Percentiles rank a stretch among this genome's conserved stretches.
phyloP scores from a whole-genome alignment of 108 stramenopile genomes.

The Cyclotella sp. region DNA sequence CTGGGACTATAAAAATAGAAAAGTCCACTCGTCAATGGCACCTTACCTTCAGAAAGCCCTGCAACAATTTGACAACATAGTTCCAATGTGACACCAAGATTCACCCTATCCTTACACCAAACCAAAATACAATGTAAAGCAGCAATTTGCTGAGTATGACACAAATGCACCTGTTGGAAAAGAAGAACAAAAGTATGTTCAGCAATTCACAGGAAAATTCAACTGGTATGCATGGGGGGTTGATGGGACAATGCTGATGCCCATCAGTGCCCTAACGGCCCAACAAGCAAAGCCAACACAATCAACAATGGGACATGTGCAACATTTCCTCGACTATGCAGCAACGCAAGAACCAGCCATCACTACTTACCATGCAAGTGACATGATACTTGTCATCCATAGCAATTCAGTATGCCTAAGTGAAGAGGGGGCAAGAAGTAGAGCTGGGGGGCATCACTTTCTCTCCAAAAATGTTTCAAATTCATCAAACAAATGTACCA shows the following conservation, averaged over 20 bases:
- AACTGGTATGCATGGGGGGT: slow-evolving; percentile 44
- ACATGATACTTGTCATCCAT: no score
- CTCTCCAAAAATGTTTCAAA: slow-evolving; percentile 9
- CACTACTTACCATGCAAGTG: no score
- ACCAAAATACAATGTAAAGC: slow-evolving; percentile 50
- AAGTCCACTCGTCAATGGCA: no score
- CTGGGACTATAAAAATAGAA: no score
- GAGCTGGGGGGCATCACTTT: no score
- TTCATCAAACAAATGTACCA: slow-evolving; percentile 33
- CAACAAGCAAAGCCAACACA: slow-evolving; percentile 24
- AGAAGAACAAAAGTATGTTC: no score
- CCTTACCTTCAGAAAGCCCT: no score
- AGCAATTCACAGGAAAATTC: slow-evolving; percentile 47
- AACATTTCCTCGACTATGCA: no score
- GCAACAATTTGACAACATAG: no score
- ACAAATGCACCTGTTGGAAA: slow-evolving; percentile 30
- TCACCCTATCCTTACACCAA: slow-evolving; percentile 33
- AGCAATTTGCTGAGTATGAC: slow-evolving; percentile 36
- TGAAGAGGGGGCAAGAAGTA: slow-evolving; percentile 19
- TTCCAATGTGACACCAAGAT: slow-evolving; percentile 40
- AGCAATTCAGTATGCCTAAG: slow-evolving; percentile 8
- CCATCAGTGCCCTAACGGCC: no score
- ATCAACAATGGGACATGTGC: slow-evolving; percentile 23
- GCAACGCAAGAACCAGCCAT: slow-evolving; percentile 29
- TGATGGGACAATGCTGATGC: no score